A percentile compares a stretch with the other conserved stretches of the same genome.
phyloP scores from a whole-genome alignment of 345 rosid species.

The Cardamine occulta region DNA sequence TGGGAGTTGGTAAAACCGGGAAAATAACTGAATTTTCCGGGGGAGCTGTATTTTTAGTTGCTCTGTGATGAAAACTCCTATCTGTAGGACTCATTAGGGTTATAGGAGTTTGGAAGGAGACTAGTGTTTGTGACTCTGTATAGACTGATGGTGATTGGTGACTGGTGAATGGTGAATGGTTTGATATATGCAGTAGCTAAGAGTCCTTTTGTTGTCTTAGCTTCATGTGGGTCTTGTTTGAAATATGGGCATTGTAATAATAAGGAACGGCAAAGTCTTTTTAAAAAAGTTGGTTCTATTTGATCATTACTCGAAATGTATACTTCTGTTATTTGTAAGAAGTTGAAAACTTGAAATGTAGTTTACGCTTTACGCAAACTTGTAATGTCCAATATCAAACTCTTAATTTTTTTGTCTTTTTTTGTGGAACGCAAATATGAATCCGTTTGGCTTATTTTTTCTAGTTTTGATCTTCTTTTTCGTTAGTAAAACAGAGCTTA shows the following conservation, averaged over 20 bases:
- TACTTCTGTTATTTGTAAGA: conserved; percentile 29
- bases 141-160: conserved; percentile 33
- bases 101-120: conserved; percentile 41
- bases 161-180: conserved; percentile 11
- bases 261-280: conserved; percentile 24
- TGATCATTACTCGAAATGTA: conserved; percentile 12
- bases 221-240: conserved; percentile 18
- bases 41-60: conserved; percentile 69
- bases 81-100: conserved; percentile 32
- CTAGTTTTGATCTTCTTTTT: not conserved
- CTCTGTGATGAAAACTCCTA: conserved; percentile 54
- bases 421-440: not conserved
- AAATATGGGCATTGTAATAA: conserved; percentile 33
- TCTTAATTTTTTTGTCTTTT: not conserved
- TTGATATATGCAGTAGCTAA: conserved; percentile 21
- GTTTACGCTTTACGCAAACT: not conserved
- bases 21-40: conserved; percentile 31
- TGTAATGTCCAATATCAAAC: not conserved
- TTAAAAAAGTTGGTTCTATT: conserved; percentile 31
- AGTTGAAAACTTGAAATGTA: conserved; percentile 23
- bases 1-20: conserved; percentile 51
- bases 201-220: conserved; percentile 37
- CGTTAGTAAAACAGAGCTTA: not conserved
- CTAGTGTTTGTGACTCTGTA: conserved; percentile 40
- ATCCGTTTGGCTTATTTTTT: not conserved